A percentile compares a stretch with the other conserved stretches of the same genome.
These are phyloP conservation scores for Rhamnella rubrinervis DNA, from an alignment of 331 rosid species.

Conservation along the genomic window DNA sequence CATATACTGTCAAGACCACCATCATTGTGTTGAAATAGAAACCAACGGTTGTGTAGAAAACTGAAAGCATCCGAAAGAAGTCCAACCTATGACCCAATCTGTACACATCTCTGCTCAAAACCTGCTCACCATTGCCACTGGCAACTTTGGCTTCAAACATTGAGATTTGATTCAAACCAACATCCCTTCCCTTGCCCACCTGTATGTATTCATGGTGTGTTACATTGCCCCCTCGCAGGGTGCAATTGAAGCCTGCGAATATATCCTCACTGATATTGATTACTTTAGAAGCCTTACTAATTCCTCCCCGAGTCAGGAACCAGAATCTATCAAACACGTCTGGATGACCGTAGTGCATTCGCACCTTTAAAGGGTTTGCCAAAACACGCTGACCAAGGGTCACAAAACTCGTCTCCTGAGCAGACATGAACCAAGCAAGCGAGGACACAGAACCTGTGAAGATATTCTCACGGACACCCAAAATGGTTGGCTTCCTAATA, in stretches of 20 bases:
- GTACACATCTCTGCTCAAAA: conserved; percentile 86
- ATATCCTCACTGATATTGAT: conserved; percentile 96
- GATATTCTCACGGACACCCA: conserved; percentile 91
- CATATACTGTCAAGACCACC: conserved; percentile 62
- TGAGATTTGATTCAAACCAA: conserved; percentile 86
- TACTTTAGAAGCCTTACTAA: conserved; percentile 91
- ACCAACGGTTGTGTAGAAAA: conserved; percentile 83
- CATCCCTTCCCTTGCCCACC: conserved; percentile 98
- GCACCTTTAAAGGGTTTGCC: conserved; percentile 88
- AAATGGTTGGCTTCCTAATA: conserved; percentile 77
- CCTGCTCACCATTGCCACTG: conserved; percentile 97
- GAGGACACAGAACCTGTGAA: conserved; percentile 98
- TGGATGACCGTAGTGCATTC: conserved; percentile 98
- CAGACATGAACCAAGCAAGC: conserved; percentile 98
- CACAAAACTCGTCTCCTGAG: conserved; percentile 90
- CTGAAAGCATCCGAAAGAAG: conserved; percentile 94
- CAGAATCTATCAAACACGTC: conserved; percentile 95
- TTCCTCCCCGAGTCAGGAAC: conserved; percentile 85
- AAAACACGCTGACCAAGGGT: conserved; percentile 91
- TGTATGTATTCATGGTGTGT: conserved; percentile 96
- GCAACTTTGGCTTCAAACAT: conserved; percentile 96
- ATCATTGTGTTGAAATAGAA: conserved; percentile 77
- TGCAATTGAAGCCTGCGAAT: conserved; percentile 95
- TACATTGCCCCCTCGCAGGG: conserved; percentile 89
- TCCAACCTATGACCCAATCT: conserved; percentile 95